phyloP scores from a whole-genome alignment of 805 yeast genomes.

The Starmerella ratchasimensis region DNA sequence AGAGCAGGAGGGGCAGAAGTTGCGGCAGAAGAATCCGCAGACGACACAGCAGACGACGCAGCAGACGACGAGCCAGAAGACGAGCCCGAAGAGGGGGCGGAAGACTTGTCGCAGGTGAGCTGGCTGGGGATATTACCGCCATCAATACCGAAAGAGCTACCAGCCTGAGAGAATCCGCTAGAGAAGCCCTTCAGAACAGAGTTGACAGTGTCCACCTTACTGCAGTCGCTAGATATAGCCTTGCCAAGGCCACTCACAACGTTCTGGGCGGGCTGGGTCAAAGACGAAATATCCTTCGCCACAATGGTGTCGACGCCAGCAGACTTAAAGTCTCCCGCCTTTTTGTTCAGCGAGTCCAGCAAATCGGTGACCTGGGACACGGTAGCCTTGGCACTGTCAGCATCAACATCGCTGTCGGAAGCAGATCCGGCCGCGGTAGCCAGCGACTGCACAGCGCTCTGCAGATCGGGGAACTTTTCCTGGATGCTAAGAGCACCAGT shows the following conservation, averaged over 20 bases:
- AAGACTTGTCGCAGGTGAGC: too few species aligned
- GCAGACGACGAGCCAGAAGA: too few species aligned
- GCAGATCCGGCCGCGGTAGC: constrained; percentile 8
- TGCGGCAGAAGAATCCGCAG: too few species aligned
- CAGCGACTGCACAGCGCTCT: constrained; percentile 15
- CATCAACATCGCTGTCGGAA: constrained; percentile 11
- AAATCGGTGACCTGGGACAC: constrained; percentile 15
- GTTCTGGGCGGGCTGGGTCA: constrained; percentile 17
- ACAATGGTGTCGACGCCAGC: constrained; percentile 20
- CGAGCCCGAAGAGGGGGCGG: too few species aligned
- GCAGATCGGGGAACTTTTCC: constrained; percentile 17
- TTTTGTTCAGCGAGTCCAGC: constrained; percentile 17
- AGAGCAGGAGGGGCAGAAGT: too few species aligned
- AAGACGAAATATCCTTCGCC: constrained; percentile 17
- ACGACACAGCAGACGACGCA: too few species aligned
- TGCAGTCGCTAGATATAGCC: constrained; percentile 12
- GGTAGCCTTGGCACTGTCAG: constrained; percentile 9
- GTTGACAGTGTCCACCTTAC: constrained; percentile 10
- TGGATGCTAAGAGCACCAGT: constrained; percentile 24
- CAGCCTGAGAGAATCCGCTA: constrained; percentile 14
- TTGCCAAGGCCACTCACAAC: constrained; percentile 15
- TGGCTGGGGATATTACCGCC: background rate
- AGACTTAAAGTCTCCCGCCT: constrained; percentile 20
- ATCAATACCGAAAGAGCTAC: constrained; percentile 13
- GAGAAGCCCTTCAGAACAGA: constrained; percentile 11